A percentile compares a stretch with the other conserved stretches of the same genome.
phyloP scores from a whole-genome alignment of 352 stramenopile genomes.

The Phytophthora multivora region DNA sequence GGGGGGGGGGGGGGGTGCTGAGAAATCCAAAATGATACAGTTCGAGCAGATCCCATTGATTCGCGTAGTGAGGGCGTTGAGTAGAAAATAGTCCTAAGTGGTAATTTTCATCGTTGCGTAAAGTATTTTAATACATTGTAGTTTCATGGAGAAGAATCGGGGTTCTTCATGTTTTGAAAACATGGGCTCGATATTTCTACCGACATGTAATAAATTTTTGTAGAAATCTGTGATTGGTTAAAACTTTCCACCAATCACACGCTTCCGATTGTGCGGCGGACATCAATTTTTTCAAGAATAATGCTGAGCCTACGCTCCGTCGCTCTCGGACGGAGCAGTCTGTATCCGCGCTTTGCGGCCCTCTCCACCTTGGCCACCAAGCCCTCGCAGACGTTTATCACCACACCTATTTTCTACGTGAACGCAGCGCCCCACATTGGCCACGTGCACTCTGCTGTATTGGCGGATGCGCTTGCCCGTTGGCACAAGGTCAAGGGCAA shows the following conservation, averaged over 20 bases:
- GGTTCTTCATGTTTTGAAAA: too few relatives aligned
- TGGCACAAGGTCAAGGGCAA: conserved; percentile 70
- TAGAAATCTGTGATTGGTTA: background rate
- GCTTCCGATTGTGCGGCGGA: conserved; percentile 2
- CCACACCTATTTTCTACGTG: conserved; percentile 99
- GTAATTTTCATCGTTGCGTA: too few relatives aligned
- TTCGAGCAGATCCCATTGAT: too few relatives aligned
- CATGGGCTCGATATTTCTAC: too few relatives aligned
- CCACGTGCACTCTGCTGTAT: conserved; percentile 96
- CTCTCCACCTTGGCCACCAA: conserved; percentile 1
- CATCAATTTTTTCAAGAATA: background rate
- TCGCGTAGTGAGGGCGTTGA: too few relatives aligned
- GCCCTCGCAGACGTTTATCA: conserved; percentile 71
- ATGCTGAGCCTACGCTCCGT: conserved; percentile 6
- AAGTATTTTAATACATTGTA: too few relatives aligned
- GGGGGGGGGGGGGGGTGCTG: too few relatives aligned
- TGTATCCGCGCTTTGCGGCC: background rate
- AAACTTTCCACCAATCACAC: background rate
- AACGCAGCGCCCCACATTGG: conserved; percentile 99
- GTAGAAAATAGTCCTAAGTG: too few relatives aligned
- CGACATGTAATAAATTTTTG: too few relatives aligned
- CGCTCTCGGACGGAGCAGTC: background rate
- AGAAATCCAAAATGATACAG: too few relatives aligned
- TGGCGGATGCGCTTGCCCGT: conserved; percentile 86
- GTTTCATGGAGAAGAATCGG: too few relatives aligned